These are phyloP conservation scores for Cutaneotrichosporon sp. DNA, from an alignment of 1,284 basidiomycete genomes.

Conservation along the genomic window DNA sequence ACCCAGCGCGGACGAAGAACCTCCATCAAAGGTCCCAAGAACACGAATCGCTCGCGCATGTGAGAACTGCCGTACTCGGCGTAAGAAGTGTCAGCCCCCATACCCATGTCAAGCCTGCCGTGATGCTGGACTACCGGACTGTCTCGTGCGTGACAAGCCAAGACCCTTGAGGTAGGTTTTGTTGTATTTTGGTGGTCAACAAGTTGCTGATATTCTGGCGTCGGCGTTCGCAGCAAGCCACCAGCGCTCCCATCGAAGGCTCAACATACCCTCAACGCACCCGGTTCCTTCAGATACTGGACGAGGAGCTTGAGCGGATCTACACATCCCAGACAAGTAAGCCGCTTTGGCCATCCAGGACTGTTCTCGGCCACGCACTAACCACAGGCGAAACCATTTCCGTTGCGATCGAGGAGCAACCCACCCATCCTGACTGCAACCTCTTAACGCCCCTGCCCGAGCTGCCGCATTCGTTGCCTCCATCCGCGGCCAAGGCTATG, in stretches of 20 bases:
- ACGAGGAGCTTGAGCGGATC: constrained; percentile 14
- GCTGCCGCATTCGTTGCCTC: constrained; percentile 10
- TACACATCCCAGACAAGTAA: constrained; percentile 7
- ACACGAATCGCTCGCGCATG: constrained; percentile 13
- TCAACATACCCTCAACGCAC: constrained; percentile 18
- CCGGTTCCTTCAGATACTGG: constrained; percentile 2
- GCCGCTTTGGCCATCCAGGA: too few relatives aligned
- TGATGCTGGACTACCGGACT: constrained; percentile 13
- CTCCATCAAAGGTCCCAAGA: constrained; percentile 6
- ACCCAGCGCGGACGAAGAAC: constrained; percentile 2
- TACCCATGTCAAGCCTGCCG: constrained; percentile 15
- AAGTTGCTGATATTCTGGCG: constrained; percentile 5
- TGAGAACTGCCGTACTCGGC: constrained; percentile 15
- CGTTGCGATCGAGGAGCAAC: constrained; percentile 9
- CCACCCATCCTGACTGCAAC: constrained; percentile 11
- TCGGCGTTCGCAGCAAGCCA: constrained; percentile 13
- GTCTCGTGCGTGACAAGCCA: constrained; percentile 11
- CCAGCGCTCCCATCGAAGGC: constrained; percentile 12
- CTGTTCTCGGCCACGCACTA: too few relatives aligned
- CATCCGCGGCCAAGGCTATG: constrained; percentile 11
- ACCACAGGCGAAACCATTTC: constrained; percentile 8
- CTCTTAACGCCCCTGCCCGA: constrained; percentile 12
- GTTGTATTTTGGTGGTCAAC: too few relatives aligned
- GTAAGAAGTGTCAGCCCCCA: constrained; percentile 16
- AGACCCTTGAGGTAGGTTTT: constrained; percentile 6